A percentile compares a stretch with the other conserved stretches of the same genome.
Conservation (phyloP, 805 yeast species). For the Starmerella sirachaensis region DNA sequence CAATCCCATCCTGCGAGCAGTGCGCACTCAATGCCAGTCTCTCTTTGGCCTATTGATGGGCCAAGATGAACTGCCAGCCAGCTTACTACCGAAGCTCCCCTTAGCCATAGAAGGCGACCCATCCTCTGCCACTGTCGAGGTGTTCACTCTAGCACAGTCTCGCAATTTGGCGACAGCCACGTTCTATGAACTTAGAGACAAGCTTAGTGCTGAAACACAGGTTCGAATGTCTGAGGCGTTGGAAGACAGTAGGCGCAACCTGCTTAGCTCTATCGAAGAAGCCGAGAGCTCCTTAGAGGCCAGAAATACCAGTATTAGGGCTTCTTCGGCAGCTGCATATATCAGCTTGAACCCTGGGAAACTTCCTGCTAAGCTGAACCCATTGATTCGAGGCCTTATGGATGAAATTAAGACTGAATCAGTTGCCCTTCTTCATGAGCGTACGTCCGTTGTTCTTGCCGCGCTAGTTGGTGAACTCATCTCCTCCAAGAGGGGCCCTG, state of each 20-base stretch:
- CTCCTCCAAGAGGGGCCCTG: conserved; percentile 47
- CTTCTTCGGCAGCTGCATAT: conserved; percentile 67
- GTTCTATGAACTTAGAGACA: conserved; percentile 50
- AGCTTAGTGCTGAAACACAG: conserved; percentile 56
- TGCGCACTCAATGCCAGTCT: conserved; percentile 79
- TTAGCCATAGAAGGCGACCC: conserved; percentile 87
- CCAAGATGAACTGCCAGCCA: conserved; percentile 57
- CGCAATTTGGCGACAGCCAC: conserved; percentile 53
- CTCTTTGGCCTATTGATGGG: conserved; percentile 66
- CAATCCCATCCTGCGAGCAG: conserved; percentile 72
- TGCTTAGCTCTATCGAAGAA: conserved; percentile 52
- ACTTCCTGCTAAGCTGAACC: conserved; percentile 80
- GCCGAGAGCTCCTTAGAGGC: conserved; percentile 41
- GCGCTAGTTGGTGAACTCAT: conserved; percentile 50
- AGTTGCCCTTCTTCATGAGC: conserved; percentile 48
- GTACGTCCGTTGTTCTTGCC: conserved; percentile 62
- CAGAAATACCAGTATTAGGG: conserved; percentile 44
- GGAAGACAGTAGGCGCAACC: conserved; percentile 66
- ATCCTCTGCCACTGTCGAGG: conserved; percentile 79
- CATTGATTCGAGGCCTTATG: conserved; percentile 81
- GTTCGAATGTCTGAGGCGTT: conserved; percentile 59
- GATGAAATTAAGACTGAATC: conserved; percentile 77
- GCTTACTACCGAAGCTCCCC: conserved; percentile 70
- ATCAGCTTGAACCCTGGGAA: conserved; percentile 36
- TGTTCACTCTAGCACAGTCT: conserved; percentile 71